Conservation (phyloP, 257 asterid genomes). For the Buddleja alternifolia region DNA sequence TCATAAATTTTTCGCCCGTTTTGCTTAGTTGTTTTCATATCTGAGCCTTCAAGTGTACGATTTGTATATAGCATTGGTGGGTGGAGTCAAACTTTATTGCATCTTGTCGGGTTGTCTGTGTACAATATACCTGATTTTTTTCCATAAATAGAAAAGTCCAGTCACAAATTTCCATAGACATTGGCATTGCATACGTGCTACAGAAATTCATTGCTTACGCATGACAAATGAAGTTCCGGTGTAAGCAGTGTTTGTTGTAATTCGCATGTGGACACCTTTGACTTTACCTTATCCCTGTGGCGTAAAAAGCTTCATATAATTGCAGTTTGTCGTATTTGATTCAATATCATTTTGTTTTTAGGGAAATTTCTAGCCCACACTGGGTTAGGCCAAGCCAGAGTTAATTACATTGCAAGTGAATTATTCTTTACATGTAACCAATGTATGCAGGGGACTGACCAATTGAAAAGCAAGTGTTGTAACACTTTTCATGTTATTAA, state of each 20-base stretch:
- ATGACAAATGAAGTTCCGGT: background rate
- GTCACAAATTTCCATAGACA: background rate
- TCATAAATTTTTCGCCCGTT: background rate
- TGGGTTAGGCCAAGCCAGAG: too few species aligned
- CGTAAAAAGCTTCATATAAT: conserved; percentile 1
- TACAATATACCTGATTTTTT: background rate
- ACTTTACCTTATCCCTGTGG: background rate
- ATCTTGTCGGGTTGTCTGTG: conserved; percentile 5
- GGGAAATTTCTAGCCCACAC: background rate
- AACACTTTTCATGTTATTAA: too few species aligned
- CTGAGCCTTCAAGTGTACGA: background rate
- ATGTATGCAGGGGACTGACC: too few species aligned
- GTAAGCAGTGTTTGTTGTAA: conserved; percentile 18
- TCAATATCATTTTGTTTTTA: background rate
- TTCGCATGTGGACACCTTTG: background rate
- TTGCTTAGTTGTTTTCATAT: background rate
- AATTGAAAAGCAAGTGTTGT: too few species aligned
- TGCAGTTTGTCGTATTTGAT: conserved; percentile 11
- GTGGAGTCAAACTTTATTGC: conserved; percentile 9
- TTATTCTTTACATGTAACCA: too few species aligned
- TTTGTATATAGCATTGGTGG: conserved; percentile 11
- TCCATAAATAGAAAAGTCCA: background rate
- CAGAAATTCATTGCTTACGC: conserved; percentile 13
- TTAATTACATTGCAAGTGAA: too few species aligned
- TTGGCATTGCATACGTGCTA: background rate